Evolutionary conservation across 441 rosid species (phyloP), one percentile per base, ranked within the genome.

Genomic region (Macaranga tanarius): DNA sequence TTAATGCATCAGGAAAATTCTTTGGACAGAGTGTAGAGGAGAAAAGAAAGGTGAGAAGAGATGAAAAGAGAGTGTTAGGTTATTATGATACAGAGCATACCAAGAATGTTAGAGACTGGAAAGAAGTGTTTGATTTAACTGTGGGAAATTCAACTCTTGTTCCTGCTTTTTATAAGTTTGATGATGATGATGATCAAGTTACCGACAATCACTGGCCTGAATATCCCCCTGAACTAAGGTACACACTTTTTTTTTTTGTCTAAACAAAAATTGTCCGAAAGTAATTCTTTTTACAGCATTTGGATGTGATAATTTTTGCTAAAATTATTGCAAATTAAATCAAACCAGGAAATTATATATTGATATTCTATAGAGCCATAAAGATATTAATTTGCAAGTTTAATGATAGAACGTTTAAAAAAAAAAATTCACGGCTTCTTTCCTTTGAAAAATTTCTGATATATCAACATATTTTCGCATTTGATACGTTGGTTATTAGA

Each of bases 81-180:
- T 92, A 86, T 65, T 81, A 84, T 77, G 91, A 92, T 26, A 77
- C 70, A 0, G 97, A 92, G 73, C 90, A 84, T 74, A 90, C 92
- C 25, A 90, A 89, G 80, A 92, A 89, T 77, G 88, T 90, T 70
- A 82, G 90, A 77, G 98, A 91, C 16, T 93, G 95, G 98, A 91
- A 88, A 71, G 97, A 93, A 52, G 80, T 91, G 15, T 87, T 89
- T 54, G 93, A 93, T 65, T 80, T 84, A 42, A 31, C 69, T 2
- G 51, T 81, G 40, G 77, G 84, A 17, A 84, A 84, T 8, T 87
- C 86, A 4, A 82, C 84, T 1, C 10, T 79, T 0, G 71, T 81
- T 22, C 87, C 91, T 40, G 90, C 90, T 65, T 84, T 87, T 0
- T 50, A 76, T 9, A 81, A 83, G 3, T 85, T 83, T 16, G 78